Evolutionary conservation across 495 filamentous ascomycete genomes (phyloP).

Genomic region (Podospora sp.): DNA sequence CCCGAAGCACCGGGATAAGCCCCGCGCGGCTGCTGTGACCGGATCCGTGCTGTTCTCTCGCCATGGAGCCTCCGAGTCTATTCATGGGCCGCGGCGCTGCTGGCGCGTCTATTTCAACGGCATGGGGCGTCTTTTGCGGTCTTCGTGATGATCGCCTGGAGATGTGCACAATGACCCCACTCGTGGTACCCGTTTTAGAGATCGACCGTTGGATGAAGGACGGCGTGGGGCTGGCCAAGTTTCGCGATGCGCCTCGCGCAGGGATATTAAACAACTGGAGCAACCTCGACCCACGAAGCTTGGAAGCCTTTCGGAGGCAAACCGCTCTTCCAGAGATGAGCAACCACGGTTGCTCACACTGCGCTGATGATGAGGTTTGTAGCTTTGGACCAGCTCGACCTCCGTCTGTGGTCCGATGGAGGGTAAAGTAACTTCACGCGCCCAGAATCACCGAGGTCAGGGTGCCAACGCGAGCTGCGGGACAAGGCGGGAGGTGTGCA

Average conservation of each 20-base stretch:
- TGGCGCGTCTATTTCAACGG: not conserved
- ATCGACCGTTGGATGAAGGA: not conserved
- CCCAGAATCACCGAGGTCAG: not conserved
- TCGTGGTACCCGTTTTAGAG: not conserved
- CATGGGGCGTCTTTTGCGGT: not conserved
- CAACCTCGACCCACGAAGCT: not conserved
- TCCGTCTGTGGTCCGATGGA: not conserved
- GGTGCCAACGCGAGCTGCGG: slow-evolving; percentile 8
- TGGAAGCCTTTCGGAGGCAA: not conserved
- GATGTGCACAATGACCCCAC: not conserved
- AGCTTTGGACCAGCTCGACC: too few relatives aligned
- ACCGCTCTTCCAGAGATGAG: not conserved
- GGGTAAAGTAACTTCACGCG: not conserved
- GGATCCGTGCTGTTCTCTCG: not conserved
- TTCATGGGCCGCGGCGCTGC: not conserved
- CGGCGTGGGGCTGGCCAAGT: slow-evolving; percentile 31
- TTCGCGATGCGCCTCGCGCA: slow-evolving; percentile 18
- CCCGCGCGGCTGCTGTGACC: not conserved
- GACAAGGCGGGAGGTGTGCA: too few relatives aligned
- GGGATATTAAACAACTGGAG: not conserved
- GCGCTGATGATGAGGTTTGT: not conserved
- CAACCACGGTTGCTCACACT: not conserved
- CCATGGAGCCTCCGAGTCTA: not conserved
- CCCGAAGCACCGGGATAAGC: slow-evolving; percentile 5
- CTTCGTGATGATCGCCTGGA: not conserved